These are phyloP conservation scores for Piper betle DNA, from an alignment of 164 flowering plant species.

Conservation along the genomic window DNA sequence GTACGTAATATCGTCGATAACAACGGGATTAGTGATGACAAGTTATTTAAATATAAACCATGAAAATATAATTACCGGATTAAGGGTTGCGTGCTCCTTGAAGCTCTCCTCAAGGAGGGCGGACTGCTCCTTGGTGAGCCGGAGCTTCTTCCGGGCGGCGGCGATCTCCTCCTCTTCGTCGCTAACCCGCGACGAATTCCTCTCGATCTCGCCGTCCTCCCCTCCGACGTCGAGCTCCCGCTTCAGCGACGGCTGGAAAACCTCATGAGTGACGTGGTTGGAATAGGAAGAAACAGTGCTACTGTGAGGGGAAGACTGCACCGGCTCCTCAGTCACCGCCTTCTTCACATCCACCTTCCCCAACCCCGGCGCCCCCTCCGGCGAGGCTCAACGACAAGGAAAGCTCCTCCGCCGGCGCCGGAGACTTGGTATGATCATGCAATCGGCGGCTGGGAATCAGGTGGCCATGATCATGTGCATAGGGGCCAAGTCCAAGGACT, in stretches of 20 bases:
- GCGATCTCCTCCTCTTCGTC: constrained; percentile 79
- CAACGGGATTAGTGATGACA: background rate
- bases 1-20: background rate
- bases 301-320: constrained; percentile 19
- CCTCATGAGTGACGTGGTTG: constrained; percentile 18
- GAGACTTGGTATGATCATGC: background rate
- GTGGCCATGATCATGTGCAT: background rate
- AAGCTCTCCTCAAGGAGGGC: constrained; percentile 82
- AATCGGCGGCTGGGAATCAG: too few relatives aligned
- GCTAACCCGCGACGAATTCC: constrained; percentile 29
- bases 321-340: constrained; percentile 2
- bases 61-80: constrained; percentile 38
- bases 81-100: constrained; percentile 76
- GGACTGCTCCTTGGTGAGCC: constrained; percentile 82
- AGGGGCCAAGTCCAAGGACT: constrained; percentile 35
- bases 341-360: constrained; percentile 11
- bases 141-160: constrained; percentile 64
- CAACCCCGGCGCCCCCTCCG: constrained; percentile 9
- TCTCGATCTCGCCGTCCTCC: constrained; percentile 34
- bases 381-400: constrained; percentile 42
- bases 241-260: constrained; percentile 27
- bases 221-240: constrained; percentile 48
- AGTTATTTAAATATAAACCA: background rate
- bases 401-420: constrained; percentile 23
- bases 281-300: constrained; percentile 60